Evolutionary conservation across 352 stramenopile species (phyloP), one percentile per base, ranked within the genome.

Genomic region (Phytopythium ostracodes): DNA sequence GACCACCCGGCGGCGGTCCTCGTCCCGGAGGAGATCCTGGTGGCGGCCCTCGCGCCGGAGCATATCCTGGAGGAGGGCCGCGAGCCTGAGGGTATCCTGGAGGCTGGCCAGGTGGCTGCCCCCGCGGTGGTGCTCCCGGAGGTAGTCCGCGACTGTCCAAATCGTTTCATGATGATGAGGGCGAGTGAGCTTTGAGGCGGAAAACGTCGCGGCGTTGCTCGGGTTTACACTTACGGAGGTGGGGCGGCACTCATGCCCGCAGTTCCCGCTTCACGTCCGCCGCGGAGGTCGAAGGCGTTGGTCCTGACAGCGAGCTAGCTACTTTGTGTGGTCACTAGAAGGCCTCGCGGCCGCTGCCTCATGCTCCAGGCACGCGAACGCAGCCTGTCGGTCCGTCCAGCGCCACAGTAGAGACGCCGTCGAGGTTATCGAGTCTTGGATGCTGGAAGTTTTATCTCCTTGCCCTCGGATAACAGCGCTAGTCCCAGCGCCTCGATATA

Each of bases 61-160:
- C 71, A 56, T 73, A 65, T 51, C 79, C 79, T 29, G 79, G 82
- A 2, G 77, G 76, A 27, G 78, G 77, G 4, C 78, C 79, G 47
- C 79, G 68, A 49, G 77, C 72, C 56, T 87, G 79, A 14, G 81
- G 81, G 36, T 87, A 89, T 31, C 66, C 70, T 44, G 73, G 70
- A 18, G 79, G 76, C 25, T 76, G 75, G 1, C 73, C 75, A 6
- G 72, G 70, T 15, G 74, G 72, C 9, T 71, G 75, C 5, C 75
- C 78, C 20, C 73, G 71, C 4, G 75, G 72, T 11, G 72, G 69
- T 35, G 60, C 40, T 47, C 60, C 60, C 22, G 60, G 60, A 6
- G 67, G 67, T 12, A 64, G 64, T 11, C 67, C 67, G 44, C 64
- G 64, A 5, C 51, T 56, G 15, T 14, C 8, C 29, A 18, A 14